Evolutionary conservation across 345 rosid species (phyloP).

Genomic region (Brassica incana): DNA sequence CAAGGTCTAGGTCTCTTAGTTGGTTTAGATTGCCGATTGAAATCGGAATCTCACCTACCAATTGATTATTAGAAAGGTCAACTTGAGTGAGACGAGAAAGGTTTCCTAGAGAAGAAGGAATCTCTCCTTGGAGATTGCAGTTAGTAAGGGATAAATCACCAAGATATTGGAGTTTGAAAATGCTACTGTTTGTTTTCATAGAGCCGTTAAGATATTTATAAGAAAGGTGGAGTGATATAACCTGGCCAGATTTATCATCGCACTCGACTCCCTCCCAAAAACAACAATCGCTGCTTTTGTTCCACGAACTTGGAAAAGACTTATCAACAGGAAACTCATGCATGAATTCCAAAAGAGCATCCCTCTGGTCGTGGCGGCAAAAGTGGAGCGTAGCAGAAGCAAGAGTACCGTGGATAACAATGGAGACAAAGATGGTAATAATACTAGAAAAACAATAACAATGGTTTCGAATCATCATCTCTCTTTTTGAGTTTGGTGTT

Average conservation of each 20-base stretch:
- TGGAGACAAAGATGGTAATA: background rate
- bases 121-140: constrained; percentile 1
- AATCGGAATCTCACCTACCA: no score
- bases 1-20: background rate
- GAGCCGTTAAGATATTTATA: background rate
- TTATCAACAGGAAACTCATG: background rate
- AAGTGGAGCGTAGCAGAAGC: background rate
- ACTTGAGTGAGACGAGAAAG: background rate
- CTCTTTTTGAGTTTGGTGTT: background rate
- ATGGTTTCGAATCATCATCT: background rate
- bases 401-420: background rate
- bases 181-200: constrained; percentile 1
- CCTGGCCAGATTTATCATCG: constrained; percentile 10
- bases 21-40: background rate
- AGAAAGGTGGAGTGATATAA: constrained; percentile 2
- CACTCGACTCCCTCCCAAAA: constrained; percentile 6
- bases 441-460: no score
- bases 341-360: constrained; percentile 1
- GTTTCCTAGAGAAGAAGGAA: constrained; percentile 26
- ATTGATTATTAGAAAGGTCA: no score
- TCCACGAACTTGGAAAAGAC: constrained; percentile 6
- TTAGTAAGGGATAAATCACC: background rate
- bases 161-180: constrained; percentile 11
- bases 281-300: constrained; percentile 15
- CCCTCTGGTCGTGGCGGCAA: constrained; percentile 24